Evolutionary conservation across 2,329 filamentous ascomycete genomes (phyloP), one percentile per base, ranked within the genome.

Genomic region (Fusarium sp.): DNA sequence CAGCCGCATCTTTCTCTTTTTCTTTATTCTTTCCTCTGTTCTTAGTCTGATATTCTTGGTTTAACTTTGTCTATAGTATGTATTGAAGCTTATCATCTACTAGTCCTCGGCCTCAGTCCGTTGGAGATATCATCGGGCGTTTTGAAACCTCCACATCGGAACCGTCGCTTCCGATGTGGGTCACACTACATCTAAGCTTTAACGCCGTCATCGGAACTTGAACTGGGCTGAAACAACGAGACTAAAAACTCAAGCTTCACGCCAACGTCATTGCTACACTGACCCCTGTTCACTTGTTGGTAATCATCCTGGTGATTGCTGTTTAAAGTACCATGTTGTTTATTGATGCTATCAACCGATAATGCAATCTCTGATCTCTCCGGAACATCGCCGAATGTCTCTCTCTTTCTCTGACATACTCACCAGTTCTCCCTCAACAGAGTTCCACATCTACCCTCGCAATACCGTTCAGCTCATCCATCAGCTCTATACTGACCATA

Each of bases 371-470:
- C 57, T 70, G 11, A 47, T 63, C 53, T 39, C 23, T 49, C 46
- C 64, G 44, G 69, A 67, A 50, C 62, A 48, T 68, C 53, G 11
- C 57, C 59, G 52, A 57, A 42, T 38, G 18, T 35, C 42, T 35
- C 31, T 33, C 16, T 35, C 9, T 52, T 53, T 52, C 38, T 56
- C 53, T 28, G n/a, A 38, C n/a, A 16, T 49, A 12, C 6, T 33
- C 23, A 16, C 8, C 18, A 37, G 24, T 24, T 56, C 23, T 28
- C 21, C 54, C 47, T 65, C 55, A 75, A 38, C 68, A 54, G 52
- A 82, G 76, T 69, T 81, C 79, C 68, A 82, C 71, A 58, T 82
- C 78, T 47, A 83, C 74, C 66, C 79, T 76, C 29, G 77, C 74
- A 56, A 81, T 76, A 13, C 78, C 78, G n/a, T 71, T 76, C 23